Evolutionary conservation across 1,284 basidiomycete genomes (phyloP).

Genomic region (Ustilago bromivora): DNA sequence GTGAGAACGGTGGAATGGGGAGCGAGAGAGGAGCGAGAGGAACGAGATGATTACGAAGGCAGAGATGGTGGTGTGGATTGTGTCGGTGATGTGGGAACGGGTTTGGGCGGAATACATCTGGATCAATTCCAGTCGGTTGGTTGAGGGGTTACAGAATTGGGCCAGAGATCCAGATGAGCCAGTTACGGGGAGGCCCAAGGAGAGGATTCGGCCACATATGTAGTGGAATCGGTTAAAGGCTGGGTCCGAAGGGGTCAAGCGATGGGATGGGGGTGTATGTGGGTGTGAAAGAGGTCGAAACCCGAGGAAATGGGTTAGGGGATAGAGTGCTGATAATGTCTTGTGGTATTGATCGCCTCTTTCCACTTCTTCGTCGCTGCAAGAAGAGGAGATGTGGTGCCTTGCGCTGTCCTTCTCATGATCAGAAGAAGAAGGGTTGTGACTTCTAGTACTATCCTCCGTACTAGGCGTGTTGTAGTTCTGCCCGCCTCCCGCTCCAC

Average conservation of each 20-base stretch:
- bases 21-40: slow-evolving; percentile 27
- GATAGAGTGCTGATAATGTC: slow-evolving; percentile 30
- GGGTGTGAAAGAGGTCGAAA: slow-evolving; percentile 45
- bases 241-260: slow-evolving; percentile 11
- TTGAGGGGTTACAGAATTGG: slow-evolving; percentile 32
- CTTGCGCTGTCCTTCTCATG: neutral
- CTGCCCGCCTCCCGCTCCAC: neutral
- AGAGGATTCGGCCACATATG: slow-evolving; percentile 31
- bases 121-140: slow-evolving; percentile 30
- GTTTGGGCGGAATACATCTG: slow-evolving; percentile 38
- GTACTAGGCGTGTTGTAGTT: neutral
- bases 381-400: neutral
- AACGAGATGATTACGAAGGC: slow-evolving; percentile 40
- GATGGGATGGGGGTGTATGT: slow-evolving; percentile 29
- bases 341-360: slow-evolving; percentile 21
- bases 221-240: slow-evolving; percentile 45
- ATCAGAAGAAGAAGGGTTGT: neutral
- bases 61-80: slow-evolving; percentile 43
- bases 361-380: slow-evolving; percentile 2
- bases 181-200: slow-evolving; percentile 31
- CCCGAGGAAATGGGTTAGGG: slow-evolving; percentile 44
- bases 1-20: slow-evolving; percentile 36
- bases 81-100: slow-evolving; percentile 30
- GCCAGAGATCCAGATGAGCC: slow-evolving; percentile 29
- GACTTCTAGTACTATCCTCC: neutral